Evolutionary conservation across 306 rosid genomes (phyloP), one percentile per base, ranked within the genome.

Genomic region (Cicer pinnatifidum): DNA sequence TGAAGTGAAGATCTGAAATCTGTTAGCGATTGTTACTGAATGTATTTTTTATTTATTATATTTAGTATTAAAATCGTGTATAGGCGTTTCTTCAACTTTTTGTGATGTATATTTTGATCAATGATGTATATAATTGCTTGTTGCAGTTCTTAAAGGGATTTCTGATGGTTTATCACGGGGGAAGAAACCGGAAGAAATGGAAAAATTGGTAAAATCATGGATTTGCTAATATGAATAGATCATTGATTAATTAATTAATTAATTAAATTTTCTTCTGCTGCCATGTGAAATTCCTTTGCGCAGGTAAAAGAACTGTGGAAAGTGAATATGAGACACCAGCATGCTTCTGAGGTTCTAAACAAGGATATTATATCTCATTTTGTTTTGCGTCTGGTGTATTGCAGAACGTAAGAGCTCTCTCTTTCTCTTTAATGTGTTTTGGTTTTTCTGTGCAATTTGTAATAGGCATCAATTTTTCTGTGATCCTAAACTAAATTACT

Each of bases 301-400:
- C 86, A 93, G 97, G 96, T 39, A 65, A 8, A 1, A 0, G 85
- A 81, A 41, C 67, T 88, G 20, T 91, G 79, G 99, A 91, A 86
- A 70, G 53, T 80, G 41, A 66, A 88, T 64, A 91, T 91, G 96
- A 80, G 85, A 74, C 95, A 88, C 67, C 91, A 88, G 68, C 79
- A 82, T 61, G 71, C 91, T 47, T 83, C 90, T 8, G 91, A 94
- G 75, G 76, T 47, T 78, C 41, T 78, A 71, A 91, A 88, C 82
- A 94, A 89, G 90, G 99, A 91, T 84, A 87, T 91, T 11, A 91
- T 94, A 71, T 91, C 99, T 19, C 99, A 91, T 82, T 94, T 89
- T 76, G 99, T 90, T 66, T 86, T 94, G 12, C 92, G 96, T 38
- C 92, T 94, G 10, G 99, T 91, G 40, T 89, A 91, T 82, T 91